These are phyloP conservation scores for Aspergillus ellipticus DNA, from an alignment of 495 filamentous ascomycete genomes.

Conservation along the genomic window DNA sequence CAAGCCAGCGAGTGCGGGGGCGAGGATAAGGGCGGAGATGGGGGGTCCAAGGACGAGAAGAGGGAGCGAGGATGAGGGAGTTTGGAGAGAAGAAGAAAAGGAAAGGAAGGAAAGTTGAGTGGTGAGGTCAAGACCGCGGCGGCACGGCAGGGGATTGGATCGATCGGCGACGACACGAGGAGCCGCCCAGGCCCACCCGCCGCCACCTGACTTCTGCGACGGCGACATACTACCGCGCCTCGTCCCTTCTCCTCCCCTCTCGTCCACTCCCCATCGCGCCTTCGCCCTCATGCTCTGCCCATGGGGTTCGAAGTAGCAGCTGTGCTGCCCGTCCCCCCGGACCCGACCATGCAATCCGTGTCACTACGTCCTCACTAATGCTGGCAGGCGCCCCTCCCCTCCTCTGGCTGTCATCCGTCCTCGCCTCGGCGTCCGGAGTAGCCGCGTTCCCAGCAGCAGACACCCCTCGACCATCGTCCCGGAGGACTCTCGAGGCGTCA, in stretches of 20 bases:
- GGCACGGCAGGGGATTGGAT: constrained; percentile 3
- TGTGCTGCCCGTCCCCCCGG: too few relatives aligned
- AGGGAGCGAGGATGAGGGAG: constrained; percentile 3
- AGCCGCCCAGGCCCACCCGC: not conserved
- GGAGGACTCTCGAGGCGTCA: not conserved
- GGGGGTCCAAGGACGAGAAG: constrained; percentile 3
- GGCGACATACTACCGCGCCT: not conserved
- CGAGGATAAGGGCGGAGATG: constrained; percentile 7
- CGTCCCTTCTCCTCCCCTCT: not conserved
- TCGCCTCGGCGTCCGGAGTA: not conserved
- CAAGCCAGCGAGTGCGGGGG: not conserved
- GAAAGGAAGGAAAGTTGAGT: constrained; percentile 19
- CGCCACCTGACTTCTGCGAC: not conserved
- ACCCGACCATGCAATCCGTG: too few relatives aligned
- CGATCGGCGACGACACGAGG: constrained; percentile 4
- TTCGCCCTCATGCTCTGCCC: not conserved
- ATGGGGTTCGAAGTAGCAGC: too few relatives aligned
- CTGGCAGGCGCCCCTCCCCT: not conserved
- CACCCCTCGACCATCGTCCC: not conserved
- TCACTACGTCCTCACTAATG: not conserved
- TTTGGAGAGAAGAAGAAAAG: constrained; percentile 2
- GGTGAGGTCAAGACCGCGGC: constrained; percentile 20
- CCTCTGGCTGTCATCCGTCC: not conserved
- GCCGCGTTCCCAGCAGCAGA: not conserved
- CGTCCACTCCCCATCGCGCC: not conserved